Conservation (phyloP, 176 grass and related monocot genomes). For the Avena insularis region DNA sequence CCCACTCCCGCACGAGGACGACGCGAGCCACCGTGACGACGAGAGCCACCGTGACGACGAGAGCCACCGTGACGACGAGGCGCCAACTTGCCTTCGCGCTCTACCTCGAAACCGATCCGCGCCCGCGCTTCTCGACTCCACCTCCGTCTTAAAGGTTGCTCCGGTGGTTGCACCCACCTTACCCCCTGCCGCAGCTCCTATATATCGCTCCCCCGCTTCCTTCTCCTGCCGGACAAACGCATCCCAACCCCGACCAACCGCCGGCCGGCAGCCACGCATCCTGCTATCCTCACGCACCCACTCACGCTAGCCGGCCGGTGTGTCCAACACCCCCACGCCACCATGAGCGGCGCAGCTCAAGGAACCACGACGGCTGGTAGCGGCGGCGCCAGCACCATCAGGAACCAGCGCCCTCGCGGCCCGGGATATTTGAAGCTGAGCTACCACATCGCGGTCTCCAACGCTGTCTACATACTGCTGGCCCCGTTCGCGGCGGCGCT, state of each 20-base stretch:
- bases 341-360: constrained; percentile 21
- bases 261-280: background rate
- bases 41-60: background rate
- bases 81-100: background rate
- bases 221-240: constrained; percentile 11
- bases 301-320: background rate
- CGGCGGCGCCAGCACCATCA: background rate
- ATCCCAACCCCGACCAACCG: background rate
- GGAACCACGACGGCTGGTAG: background rate
- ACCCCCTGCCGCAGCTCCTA: background rate
- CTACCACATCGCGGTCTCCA: constrained; percentile 64
- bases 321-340: background rate
- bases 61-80: background rate
- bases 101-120: background rate
- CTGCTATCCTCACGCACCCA: background rate
- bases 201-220: constrained; percentile 20
- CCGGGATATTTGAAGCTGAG: constrained; percentile 36
- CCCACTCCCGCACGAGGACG: background rate
- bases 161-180: constrained; percentile 78
- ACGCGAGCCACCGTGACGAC: background rate
- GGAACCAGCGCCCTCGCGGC: background rate
- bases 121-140: background rate
- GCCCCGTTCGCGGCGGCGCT: constrained; percentile 24
- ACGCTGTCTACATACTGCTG: constrained; percentile 46
- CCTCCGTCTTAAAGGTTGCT: constrained; percentile 60